These are phyloP conservation scores for Talinum fruticosum DNA, from an alignment of 148 eudicot genomes.

Conservation along the genomic window DNA sequence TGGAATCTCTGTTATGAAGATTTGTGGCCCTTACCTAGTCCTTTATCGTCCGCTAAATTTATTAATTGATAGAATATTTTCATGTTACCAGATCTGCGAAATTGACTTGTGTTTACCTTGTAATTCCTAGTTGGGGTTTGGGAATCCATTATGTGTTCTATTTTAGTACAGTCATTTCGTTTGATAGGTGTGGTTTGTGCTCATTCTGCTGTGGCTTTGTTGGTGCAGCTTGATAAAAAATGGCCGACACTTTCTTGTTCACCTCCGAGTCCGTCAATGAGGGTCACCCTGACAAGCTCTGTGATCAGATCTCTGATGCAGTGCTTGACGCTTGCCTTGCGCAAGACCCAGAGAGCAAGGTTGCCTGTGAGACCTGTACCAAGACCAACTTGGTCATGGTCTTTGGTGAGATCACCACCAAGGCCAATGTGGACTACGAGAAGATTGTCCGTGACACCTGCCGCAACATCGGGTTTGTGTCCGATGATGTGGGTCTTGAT, in stretches of 20 bases:
- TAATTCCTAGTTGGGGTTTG: no score
- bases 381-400: constrained; percentile 44
- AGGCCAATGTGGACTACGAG: constrained; percentile 35
- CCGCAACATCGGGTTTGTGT: constrained; percentile 32
- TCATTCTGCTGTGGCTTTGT: not conserved
- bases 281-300: constrained; percentile 56
- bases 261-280: constrained; percentile 53
- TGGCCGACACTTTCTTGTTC: constrained; percentile 43
- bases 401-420: constrained; percentile 40
- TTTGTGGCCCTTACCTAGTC: constrained; percentile 1
- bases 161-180: no score
- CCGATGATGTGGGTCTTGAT: constrained; percentile 38
- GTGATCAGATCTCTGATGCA: constrained; percentile 53
- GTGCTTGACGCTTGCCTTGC: constrained; percentile 48
- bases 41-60: no score
- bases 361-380: constrained; percentile 50
- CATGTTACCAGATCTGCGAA: not conserved
- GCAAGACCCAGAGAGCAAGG: constrained; percentile 51
- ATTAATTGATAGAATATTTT: not conserved
- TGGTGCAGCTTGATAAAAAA: constrained; percentile 26
- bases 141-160: no score
- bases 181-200: not conserved
- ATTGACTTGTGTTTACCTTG: not conserved
- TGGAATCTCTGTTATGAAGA: not conserved
- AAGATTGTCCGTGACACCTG: constrained; percentile 37